phyloP scores from a whole-genome alignment of 2,329 filamentous ascomycete genomes.

The Ceratocystis alfenasii region DNA sequence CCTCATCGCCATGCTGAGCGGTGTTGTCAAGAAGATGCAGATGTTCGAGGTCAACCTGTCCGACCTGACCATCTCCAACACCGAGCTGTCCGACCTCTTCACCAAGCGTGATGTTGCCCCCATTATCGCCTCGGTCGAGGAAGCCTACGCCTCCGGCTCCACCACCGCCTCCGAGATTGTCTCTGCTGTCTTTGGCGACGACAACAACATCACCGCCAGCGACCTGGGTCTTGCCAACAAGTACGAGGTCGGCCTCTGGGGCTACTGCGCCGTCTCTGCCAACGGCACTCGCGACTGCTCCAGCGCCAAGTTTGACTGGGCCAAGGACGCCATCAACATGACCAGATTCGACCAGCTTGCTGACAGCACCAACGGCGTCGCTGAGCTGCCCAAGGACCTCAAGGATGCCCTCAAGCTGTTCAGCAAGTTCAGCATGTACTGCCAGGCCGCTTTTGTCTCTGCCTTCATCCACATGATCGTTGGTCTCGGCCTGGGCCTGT shows the following conservation, averaged over 20 bases:
- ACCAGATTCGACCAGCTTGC: slow-evolving; percentile 47
- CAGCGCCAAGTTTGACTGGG: slow-evolving; percentile 62
- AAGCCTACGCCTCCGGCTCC: slow-evolving; percentile 50
- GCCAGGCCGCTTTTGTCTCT: slow-evolving; percentile 67
- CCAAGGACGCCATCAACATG: slow-evolving; percentile 55
- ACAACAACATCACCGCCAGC: slow-evolving; percentile 43
- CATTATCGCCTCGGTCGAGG: slow-evolving; percentile 40
- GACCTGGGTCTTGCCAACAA: slow-evolving; percentile 56
- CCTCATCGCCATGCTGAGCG: slow-evolving; percentile 44
- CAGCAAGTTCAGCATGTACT: slow-evolving; percentile 63
- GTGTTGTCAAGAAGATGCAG: slow-evolving; percentile 46
- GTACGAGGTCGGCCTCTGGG: slow-evolving; percentile 77
- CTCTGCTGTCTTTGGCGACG: slow-evolving; percentile 22
- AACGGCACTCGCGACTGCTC: slow-evolving; percentile 55
- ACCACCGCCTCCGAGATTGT: slow-evolving; percentile 32
- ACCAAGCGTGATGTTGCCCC: slow-evolving; percentile 40
- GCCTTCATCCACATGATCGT: slow-evolving; percentile 56
- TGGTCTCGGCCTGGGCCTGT: slow-evolving; percentile 66
- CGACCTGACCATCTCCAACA: slow-evolving; percentile 30
- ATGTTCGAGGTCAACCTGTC: slow-evolving; percentile 50
- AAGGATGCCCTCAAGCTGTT: slow-evolving; percentile 60
- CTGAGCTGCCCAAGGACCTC: slow-evolving; percentile 56
- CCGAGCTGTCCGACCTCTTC: slow-evolving; percentile 23
- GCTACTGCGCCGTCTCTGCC: slow-evolving; percentile 60
- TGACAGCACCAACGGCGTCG: slow-evolving; percentile 38